Conservation (phyloP, 805 yeast genomes). For the Cyberlindnera mississippiensis region DNA sequence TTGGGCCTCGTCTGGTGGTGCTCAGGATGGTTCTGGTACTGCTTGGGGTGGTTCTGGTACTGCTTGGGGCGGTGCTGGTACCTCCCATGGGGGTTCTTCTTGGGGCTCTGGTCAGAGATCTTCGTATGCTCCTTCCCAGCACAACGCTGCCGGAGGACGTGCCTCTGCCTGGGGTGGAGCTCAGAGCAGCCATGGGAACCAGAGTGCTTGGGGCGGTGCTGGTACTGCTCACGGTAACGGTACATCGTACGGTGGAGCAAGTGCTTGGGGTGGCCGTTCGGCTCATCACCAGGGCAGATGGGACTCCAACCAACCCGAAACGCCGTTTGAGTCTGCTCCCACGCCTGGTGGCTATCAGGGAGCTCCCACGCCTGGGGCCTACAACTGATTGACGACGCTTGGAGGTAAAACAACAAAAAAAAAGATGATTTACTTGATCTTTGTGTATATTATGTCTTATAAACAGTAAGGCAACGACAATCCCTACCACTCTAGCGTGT, state of each 20-base stretch:
- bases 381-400: neutral
- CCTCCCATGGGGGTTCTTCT: neutral
- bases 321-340: conserved; percentile 3
- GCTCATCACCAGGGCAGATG: conserved; percentile 14
- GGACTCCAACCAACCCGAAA: no score
- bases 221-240: neutral
- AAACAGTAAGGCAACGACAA: no score
- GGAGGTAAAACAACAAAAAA: no score
- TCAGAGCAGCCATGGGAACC: neutral
- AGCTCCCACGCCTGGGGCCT: conserved; percentile 18
- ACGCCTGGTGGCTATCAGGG: conserved; percentile 14
- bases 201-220: conserved; percentile 1
- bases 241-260: conserved; percentile 38
- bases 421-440: no score
- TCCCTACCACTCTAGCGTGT: no score
- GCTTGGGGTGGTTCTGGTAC: no score
- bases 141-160: conserved; percentile 27
- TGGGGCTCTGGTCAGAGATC: conserved; percentile 4
- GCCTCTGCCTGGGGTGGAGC: conserved; percentile 25
- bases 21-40: no score
- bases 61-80: no score
- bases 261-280: conserved; percentile 36
- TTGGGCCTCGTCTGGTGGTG: no score
- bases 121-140: neutral
- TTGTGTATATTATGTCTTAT: no score